Evolutionary conservation across 2,329 filamentous ascomycete species (phyloP).

Genomic region (Fusarium agapanthi): DNA sequence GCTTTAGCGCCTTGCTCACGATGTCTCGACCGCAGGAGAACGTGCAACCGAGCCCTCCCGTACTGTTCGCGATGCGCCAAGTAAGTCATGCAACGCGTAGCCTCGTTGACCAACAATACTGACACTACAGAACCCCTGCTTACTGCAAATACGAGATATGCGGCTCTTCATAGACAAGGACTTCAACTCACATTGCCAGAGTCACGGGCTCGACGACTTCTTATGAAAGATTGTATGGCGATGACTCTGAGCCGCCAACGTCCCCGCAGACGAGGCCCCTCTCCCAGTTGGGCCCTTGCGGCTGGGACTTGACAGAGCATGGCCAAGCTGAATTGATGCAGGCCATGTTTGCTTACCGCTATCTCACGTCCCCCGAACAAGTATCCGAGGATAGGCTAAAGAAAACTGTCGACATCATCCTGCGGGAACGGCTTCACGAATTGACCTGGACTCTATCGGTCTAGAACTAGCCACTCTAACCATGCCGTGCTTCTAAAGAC

Average conservation of each 20-base stretch:
- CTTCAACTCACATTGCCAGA: background rate
- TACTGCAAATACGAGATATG: background rate
- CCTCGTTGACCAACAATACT: background rate
- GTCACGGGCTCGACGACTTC: background rate
- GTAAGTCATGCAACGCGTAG: background rate
- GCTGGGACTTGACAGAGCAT: background rate
- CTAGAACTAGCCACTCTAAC: too few relatives aligned
- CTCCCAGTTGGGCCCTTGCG: background rate
- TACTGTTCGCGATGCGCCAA: background rate
- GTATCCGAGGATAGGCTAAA: background rate
- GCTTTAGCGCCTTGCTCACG: background rate
- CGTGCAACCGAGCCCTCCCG: background rate
- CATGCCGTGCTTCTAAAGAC: background rate
- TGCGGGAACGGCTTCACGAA: too few relatives aligned
- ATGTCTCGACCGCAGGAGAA: background rate
- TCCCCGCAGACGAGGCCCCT: background rate
- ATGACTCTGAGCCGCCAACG: background rate
- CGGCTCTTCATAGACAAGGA: background rate
- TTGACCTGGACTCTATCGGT: too few relatives aligned
- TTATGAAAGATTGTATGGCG: background rate
- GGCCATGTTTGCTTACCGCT: background rate
- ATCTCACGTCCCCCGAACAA: background rate
- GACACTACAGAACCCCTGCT: background rate
- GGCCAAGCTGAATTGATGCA: background rate
- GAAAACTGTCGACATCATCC: background rate